Evolutionary conservation across 2,329 filamentous ascomycete genomes (phyloP).

Genomic region (Diplodia corticola): DNA sequence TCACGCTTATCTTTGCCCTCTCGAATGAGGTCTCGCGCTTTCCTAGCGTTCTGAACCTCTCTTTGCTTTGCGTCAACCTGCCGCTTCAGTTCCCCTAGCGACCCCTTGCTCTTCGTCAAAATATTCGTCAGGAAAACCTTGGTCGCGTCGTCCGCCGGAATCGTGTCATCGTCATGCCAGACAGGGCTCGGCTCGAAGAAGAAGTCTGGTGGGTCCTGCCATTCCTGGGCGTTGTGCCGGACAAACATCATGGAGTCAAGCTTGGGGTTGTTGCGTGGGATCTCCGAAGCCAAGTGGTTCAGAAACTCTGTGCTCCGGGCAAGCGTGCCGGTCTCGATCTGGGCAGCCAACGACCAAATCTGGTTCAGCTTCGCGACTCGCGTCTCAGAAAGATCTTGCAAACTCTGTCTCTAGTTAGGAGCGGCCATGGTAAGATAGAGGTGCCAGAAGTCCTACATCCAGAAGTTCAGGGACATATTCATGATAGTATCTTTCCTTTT

Average conservation of each 20-base stretch:
- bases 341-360: constrained; percentile 78
- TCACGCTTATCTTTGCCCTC: constrained; percentile 87
- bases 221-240: constrained; percentile 79
- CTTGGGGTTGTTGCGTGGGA: constrained; percentile 81
- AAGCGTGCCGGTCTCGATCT: constrained; percentile 78
- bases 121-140: constrained; percentile 92
- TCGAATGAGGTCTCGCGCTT: constrained; percentile 71
- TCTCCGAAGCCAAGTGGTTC: constrained; percentile 73
- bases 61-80: constrained; percentile 83
- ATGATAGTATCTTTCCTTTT: constrained; percentile 96
- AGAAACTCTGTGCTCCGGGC: constrained; percentile 71
- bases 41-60: constrained; percentile 78
- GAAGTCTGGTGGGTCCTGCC: constrained; percentile 82
- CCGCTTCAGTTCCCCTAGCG: constrained; percentile 74
- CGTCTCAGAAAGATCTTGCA: constrained; percentile 93
- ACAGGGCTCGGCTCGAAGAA: constrained; percentile 91
- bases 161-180: constrained; percentile 89
- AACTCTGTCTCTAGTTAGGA: constrained; percentile 39
- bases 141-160: constrained; percentile 82
- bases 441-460: constrained; percentile 62
- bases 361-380: constrained; percentile 79
- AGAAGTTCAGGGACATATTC: constrained; percentile 93
- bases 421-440: constrained; percentile 26
- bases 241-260: constrained; percentile 99
- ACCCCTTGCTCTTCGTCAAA: constrained; percentile 83